Evolutionary conservation across 495 filamentous ascomycete genomes (phyloP).

Genomic region (Neurospora tetrasperma): DNA sequence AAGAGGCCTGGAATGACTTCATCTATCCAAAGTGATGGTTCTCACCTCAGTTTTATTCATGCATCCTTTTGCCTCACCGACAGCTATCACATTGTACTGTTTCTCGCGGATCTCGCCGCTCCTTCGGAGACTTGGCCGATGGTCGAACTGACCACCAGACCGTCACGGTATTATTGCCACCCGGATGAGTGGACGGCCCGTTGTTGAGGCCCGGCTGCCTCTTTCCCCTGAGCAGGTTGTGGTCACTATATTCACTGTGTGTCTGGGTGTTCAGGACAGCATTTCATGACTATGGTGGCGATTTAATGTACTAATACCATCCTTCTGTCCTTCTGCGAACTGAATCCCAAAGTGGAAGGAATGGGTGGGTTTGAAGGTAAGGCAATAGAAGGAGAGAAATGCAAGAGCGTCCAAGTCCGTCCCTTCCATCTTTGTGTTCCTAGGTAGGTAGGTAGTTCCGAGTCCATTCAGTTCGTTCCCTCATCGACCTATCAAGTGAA

Average conservation of each 20-base stretch:
- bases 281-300: not conserved
- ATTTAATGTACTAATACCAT: too few relatives aligned
- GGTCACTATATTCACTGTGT: not conserved
- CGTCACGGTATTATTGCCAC: not conserved
- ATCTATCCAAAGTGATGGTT: not conserved
- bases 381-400: not conserved
- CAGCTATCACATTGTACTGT: not conserved
- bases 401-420: not conserved
- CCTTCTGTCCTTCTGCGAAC: not conserved
- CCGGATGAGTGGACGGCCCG: not conserved
- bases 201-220: not conserved
- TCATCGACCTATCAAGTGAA: not conserved
- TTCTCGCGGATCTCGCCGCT: not conserved
- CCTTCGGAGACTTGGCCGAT: not conserved
- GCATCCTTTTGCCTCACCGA: not conserved
- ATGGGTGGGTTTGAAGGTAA: not conserved
- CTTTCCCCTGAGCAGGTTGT: not conserved
- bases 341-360: not conserved
- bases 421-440: not conserved
- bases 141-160: not conserved
- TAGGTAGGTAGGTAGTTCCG: too few relatives aligned
- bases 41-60: not conserved
- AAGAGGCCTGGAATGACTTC: not conserved
- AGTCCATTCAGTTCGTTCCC: not conserved
- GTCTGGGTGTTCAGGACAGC: not conserved